phyloP scores from a whole-genome alignment of 208 protist genomes.

The Acanthamoeba triangularis region DNA sequence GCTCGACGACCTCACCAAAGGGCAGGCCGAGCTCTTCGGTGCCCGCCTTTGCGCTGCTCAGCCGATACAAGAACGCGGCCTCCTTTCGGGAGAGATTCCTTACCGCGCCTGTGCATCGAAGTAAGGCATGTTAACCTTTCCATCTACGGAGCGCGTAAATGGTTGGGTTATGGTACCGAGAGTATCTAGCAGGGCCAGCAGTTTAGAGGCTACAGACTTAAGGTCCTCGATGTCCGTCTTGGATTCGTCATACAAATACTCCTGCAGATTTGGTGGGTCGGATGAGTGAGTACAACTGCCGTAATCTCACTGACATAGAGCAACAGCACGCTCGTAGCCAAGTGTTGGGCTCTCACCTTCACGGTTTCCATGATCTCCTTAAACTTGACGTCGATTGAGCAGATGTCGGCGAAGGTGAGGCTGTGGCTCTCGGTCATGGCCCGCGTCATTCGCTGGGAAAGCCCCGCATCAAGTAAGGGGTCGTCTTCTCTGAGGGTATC shows the following conservation, averaged over 20 bases:
- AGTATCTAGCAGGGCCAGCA: neutral
- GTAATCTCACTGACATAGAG: neutral
- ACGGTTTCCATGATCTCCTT: neutral
- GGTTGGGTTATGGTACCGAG: neutral
- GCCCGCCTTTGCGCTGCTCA: neutral
- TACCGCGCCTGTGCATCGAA: neutral
- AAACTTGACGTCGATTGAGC: neutral
- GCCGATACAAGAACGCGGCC: neutral
- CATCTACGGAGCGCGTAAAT: neutral
- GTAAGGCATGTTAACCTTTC: too few relatives aligned
- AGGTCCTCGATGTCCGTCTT: constrained; percentile 50
- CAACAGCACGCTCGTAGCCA: neutral
- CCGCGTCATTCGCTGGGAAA: neutral
- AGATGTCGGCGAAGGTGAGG: constrained; percentile 39
- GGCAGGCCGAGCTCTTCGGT: neutral
- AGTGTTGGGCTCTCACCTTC: neutral
- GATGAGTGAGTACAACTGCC: neutral
- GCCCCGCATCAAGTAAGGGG: neutral
- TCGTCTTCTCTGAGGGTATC: neutral
- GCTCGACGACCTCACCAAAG: constrained; percentile 39
- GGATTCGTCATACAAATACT: neutral
- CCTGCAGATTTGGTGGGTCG: neutral
- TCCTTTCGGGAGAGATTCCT: neutral
- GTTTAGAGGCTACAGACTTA: neutral
- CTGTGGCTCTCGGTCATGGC: neutral